phyloP scores from a whole-genome alignment of 768 basidiomycete species.

The Hygrocybe punicea region DNA sequence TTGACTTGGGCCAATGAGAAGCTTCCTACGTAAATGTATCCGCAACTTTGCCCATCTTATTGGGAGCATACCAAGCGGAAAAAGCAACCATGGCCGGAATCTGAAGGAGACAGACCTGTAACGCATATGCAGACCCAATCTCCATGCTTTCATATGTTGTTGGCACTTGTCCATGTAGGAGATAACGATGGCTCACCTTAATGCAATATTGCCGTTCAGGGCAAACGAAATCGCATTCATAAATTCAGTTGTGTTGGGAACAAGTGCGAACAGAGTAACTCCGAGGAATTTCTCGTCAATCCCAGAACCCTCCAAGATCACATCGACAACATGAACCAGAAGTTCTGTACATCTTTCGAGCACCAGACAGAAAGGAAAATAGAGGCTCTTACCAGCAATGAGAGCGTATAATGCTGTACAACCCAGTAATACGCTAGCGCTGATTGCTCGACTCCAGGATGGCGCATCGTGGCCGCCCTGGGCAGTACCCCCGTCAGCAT shows the following conservation, averaged over 20 bases:
- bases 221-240: slow-evolving; percentile 99
- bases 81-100: slow-evolving; percentile 99
- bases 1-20: neutral
- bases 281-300: slow-evolving; percentile 98
- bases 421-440: slow-evolving; percentile 81
- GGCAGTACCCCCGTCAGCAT: slow-evolving; percentile 46
- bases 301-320: slow-evolving; percentile 82
- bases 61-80: slow-evolving; percentile 89
- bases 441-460: slow-evolving; percentile 88
- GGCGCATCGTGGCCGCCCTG: slow-evolving; percentile 92
- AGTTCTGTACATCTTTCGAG: slow-evolving; percentile 56
- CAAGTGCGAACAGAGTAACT: slow-evolving; percentile 92
- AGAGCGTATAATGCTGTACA: slow-evolving; percentile 93
- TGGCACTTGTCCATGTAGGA: neutral
- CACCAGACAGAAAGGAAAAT: neutral
- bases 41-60: slow-evolving; percentile 79
- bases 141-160: slow-evolving; percentile 70
- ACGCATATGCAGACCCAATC: slow-evolving; percentile 97
- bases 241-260: slow-evolving; percentile 98
- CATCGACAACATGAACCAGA: slow-evolving; percentile 92
- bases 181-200: slow-evolving; percentile 55
- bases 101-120: slow-evolving; percentile 96
- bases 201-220: slow-evolving; percentile 91
- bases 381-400: slow-evolving; percentile 74
- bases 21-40: slow-evolving; percentile 87